A percentile compares a stretch with the other conserved stretches of the same genome.
These are phyloP conservation scores for Strobilomyces echinocephalus DNA, from an alignment of 768 basidiomycete genomes.

Conservation along the genomic window DNA sequence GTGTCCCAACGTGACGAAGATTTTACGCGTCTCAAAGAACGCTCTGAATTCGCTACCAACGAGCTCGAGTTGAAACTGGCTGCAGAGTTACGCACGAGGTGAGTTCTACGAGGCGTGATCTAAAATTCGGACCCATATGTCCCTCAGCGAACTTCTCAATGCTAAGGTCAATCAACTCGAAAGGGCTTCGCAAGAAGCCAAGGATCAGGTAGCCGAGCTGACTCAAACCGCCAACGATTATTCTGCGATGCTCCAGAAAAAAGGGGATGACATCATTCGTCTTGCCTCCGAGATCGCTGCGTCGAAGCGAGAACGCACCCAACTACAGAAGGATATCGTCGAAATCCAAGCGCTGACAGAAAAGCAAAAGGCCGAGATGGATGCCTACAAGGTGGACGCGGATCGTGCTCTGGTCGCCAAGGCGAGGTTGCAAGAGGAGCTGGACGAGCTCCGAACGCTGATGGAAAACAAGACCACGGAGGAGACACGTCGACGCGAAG, in stretches of 20 bases:
- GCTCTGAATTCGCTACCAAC: conserved; percentile 56
- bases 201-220: conserved; percentile 74
- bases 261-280: conserved; percentile 63
- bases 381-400: conserved; percentile 51
- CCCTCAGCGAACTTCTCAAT: conserved; percentile 57
- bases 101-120: conserved; percentile 20
- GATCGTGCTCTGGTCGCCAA: conserved; percentile 44
- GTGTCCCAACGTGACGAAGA: conserved; percentile 79
- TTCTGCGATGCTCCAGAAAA: conserved; percentile 68
- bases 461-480: conserved; percentile 85
- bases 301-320: conserved; percentile 51
- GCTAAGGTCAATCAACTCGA: conserved; percentile 59
- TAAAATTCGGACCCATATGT: neutral
- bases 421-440: conserved; percentile 68
- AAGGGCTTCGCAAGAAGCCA: conserved; percentile 62
- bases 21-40: conserved; percentile 64
- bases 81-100: conserved; percentile 64
- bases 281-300: conserved; percentile 51
- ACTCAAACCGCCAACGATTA: conserved; percentile 74
- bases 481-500: conserved; percentile 77
- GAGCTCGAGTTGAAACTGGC: conserved; percentile 71
- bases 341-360: conserved; percentile 71
- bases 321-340: conserved; percentile 52
- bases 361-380: conserved; percentile 57
- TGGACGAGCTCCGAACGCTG: conserved; percentile 80